phyloP scores from a whole-genome alignment of 2,329 filamentous ascomycete genomes.

The Cadophora sp. region DNA sequence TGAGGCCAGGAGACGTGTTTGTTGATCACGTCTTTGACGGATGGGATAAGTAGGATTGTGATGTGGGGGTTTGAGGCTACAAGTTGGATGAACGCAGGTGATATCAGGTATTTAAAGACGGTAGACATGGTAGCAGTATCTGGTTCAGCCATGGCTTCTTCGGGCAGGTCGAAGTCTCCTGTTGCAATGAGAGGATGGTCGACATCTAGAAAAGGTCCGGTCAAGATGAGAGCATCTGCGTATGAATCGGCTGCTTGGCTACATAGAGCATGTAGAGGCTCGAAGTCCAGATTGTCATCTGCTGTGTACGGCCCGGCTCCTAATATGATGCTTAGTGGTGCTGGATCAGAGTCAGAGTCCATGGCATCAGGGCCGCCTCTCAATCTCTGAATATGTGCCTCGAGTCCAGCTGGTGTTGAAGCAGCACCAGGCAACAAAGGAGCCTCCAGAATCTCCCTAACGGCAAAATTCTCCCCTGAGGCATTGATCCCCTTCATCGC shows the following conservation, averaged over 20 bases:
- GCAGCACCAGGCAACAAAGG: conserved; percentile 79
- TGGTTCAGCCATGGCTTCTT: conserved; percentile 70
- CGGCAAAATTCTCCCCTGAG: conserved; percentile 82
- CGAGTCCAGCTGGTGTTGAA: conserved; percentile 69
- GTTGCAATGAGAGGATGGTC: conserved; percentile 88
- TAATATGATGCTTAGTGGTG: conserved; percentile 78
- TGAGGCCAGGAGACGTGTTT: conserved; percentile 90
- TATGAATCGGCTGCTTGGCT: conserved; percentile 75
- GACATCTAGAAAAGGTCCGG: conserved; percentile 88
- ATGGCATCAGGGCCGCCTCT: conserved; percentile 68
- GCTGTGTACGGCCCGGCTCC: conserved; percentile 90
- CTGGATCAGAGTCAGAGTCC: conserved; percentile 62
- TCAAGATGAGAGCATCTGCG: conserved; percentile 80
- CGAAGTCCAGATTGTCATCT: conserved; percentile 90
- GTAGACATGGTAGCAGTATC: conserved; percentile 83
- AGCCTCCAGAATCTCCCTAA: conserved; percentile 75
- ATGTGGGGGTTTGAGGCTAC: conserved; percentile 74
- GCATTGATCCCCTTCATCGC: conserved; percentile 87
- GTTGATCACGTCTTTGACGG: conserved; percentile 79
- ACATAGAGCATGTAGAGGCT: conserved; percentile 83
- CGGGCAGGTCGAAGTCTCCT: conserved; percentile 79
- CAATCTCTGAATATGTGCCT: conserved; percentile 72
- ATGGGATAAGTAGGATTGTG: conserved; percentile 83
- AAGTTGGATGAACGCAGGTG: conserved; percentile 74
- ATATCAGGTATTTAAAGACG: conserved; percentile 82